Evolutionary conservation across 257 asterid species (phyloP).

Genomic region (Capsicum chinense): DNA sequence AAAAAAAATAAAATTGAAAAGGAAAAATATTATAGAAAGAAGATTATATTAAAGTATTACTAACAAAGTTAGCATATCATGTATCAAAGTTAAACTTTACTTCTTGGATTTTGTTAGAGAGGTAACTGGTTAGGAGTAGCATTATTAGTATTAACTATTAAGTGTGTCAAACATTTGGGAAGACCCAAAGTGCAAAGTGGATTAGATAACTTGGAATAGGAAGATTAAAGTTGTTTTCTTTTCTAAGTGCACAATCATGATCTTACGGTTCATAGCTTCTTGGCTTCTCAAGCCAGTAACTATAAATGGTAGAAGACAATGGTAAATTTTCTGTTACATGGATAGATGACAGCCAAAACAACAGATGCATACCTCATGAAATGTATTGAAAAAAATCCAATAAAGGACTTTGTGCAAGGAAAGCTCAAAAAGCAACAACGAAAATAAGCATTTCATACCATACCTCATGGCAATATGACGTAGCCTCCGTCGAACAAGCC

Average conservation of each 20-base stretch:
- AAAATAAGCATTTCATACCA: constrained; percentile 30
- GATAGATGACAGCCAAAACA: neutral
- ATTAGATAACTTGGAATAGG: neutral
- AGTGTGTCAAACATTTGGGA: constrained; percentile 21
- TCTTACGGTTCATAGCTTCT: neutral
- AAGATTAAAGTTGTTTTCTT: neutral
- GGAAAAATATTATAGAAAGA: neutral
- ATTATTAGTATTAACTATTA: neutral
- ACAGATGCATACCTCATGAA: neutral
- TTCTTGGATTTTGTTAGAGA: constrained; percentile 24
- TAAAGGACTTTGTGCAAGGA: neutral
- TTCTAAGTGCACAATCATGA: constrained; percentile 3
- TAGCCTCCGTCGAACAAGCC: constrained; percentile 87
- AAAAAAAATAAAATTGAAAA: neutral
- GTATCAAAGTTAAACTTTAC: neutral
- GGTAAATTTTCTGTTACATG: neutral
- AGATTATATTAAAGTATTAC: neutral
- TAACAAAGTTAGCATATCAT: neutral
- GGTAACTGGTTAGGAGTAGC: neutral
- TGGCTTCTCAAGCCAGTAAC: neutral
- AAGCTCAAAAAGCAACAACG: neutral
- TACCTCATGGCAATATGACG: constrained; percentile 91
- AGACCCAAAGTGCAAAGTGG: constrained; percentile 20
- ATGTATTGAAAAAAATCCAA: neutral
- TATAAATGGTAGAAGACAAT: neutral